A percentile compares a stretch with the other conserved stretches of the same genome.
Evolutionary conservation across 148 eudicot species (phyloP).

Genomic region (Vaccinium myrtillus): DNA sequence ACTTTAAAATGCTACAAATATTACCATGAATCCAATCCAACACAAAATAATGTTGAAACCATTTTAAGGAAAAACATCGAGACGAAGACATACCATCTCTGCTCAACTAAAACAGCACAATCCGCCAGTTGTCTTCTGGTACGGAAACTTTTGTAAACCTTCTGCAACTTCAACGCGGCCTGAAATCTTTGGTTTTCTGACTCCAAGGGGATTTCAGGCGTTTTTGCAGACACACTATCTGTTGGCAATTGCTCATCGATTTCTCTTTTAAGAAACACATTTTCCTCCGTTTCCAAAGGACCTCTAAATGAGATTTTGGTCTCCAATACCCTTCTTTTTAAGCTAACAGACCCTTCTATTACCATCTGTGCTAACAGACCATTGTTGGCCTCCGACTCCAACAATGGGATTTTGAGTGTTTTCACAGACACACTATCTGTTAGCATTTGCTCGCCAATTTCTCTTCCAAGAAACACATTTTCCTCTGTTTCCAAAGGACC

Average conservation of each 20-base stretch:
- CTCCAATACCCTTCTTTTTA: conserved; percentile 34
- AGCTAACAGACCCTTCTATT: conserved; percentile 39
- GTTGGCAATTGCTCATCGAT: conserved; percentile 1
- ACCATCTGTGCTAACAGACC: no score
- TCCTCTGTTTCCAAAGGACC: conserved; percentile 15
- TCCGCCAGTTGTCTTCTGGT: conserved; percentile 83
- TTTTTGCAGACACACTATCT: background rate
- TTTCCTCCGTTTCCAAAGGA: conserved; percentile 14
- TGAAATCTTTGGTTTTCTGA: conserved; percentile 17
- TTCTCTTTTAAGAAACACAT: conserved; percentile 8
- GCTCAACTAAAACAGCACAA: conserved; percentile 89
- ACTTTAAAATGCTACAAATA: background rate
- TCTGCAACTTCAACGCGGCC: conserved; percentile 77
- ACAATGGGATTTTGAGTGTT: background rate
- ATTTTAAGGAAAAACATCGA: background rate
- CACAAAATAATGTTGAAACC: background rate
- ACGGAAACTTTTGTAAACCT: conserved; percentile 78
- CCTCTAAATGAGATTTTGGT: conserved; percentile 21
- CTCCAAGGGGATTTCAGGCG: background rate
- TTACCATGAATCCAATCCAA: background rate
- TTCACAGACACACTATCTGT: conserved; percentile 6
- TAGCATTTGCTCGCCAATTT: conserved; percentile 8
- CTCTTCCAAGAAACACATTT: background rate
- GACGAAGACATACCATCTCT: conserved; percentile 52
- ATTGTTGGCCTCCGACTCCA: background rate